phyloP scores from a whole-genome alignment of 306 rosid species.

The Abrus pulchellus region DNA sequence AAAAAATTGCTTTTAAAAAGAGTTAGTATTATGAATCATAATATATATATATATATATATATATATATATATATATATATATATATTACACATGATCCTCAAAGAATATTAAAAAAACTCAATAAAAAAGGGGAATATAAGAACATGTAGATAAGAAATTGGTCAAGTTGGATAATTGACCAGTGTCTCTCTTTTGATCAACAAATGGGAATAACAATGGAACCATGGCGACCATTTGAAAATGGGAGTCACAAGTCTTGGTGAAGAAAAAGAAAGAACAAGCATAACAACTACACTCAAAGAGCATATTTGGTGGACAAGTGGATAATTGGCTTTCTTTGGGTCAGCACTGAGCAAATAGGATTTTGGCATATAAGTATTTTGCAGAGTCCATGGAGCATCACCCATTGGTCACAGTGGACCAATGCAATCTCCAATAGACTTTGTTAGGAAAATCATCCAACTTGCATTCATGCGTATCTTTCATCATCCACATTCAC shows the following conservation, averaged over 20 bases:
- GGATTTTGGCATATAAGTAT: not conserved
- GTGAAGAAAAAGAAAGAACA: slow-evolving; percentile 15
- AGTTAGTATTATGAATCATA: too few relatives aligned
- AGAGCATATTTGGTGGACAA: slow-evolving; percentile 23
- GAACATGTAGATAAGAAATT: not conserved
- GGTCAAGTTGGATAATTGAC: slow-evolving; percentile 25
- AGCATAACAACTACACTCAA: not conserved
- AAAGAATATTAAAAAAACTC: not conserved
- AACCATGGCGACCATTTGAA: not conserved
- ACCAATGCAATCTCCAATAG: not conserved
- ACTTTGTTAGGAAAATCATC: not conserved
- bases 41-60: too few relatives aligned
- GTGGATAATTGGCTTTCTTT: slow-evolving; percentile 21
- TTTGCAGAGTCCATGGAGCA: not conserved
- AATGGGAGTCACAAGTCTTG: not conserved
- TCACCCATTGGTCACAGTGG: not conserved
- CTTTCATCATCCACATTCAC: not conserved
- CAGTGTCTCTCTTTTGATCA: slow-evolving; percentile 6
- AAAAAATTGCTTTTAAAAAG: too few relatives aligned
- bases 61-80: too few relatives aligned
- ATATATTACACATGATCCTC: not conserved
- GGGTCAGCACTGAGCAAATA: not conserved
- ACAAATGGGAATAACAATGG: not conserved
- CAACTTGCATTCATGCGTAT: not conserved
- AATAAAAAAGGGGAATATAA: not conserved